These are phyloP conservation scores for Talaromyces proteolyticus DNA, from an alignment of 495 filamentous ascomycete species.

Conservation along the genomic window DNA sequence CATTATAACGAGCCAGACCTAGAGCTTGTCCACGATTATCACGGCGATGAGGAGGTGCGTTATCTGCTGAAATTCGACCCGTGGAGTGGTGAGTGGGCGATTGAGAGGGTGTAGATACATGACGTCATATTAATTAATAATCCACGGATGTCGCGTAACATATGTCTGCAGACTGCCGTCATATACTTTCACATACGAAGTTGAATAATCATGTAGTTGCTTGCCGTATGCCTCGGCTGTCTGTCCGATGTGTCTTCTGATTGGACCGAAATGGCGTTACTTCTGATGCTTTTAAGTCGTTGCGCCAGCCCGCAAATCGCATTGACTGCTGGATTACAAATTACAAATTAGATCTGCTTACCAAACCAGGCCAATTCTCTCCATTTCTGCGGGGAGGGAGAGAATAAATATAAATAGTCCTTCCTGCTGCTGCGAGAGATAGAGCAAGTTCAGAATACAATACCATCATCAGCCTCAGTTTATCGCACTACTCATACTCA, in stretches of 20 bases:
- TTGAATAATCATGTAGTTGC: too few species aligned
- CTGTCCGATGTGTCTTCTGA: too few species aligned
- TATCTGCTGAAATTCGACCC: conserved; percentile 5
- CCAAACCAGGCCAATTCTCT: neutral
- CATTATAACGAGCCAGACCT: conserved; percentile 7
- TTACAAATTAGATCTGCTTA: neutral
- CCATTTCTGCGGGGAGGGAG: neutral
- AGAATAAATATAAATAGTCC: neutral
- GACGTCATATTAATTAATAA: too few species aligned
- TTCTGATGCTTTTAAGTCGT: too few species aligned
- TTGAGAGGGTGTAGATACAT: too few species aligned
- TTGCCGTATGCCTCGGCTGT: too few species aligned
- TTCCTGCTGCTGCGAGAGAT: neutral
- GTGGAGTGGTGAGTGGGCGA: neutral
- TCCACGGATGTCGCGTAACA: too few species aligned
- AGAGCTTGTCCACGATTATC: conserved; percentile 5
- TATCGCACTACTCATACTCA: neutral
- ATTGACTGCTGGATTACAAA: neutral
- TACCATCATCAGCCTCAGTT: neutral
- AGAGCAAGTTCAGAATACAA: too few species aligned
- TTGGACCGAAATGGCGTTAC: too few species aligned
- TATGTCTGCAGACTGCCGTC: too few species aligned
- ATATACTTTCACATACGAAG: too few species aligned
- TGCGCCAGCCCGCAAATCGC: neutral
- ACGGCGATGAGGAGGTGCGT: neutral